Evolutionary conservation across 331 rosid genomes (phyloP), one percentile per base, ranked within the genome.

Genomic region (Malus hybrid): DNA sequence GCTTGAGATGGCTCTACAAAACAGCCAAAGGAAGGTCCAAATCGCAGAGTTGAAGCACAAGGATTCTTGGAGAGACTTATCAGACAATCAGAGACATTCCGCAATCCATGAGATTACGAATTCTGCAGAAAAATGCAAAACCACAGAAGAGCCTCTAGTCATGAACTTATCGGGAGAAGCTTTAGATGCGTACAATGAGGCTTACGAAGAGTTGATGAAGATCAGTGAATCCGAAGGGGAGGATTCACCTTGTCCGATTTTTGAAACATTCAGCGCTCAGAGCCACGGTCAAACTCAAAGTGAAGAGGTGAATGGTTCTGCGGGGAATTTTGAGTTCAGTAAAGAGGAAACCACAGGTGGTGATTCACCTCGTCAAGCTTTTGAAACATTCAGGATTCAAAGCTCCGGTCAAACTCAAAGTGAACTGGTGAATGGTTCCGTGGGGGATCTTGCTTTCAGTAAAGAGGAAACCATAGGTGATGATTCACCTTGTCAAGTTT

Each of bases 1-100:
- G 77, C 97, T 93, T 46, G 98, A 93, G 86, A 65, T 59, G 19
- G 92, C 97, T 32, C 88, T 90, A 33, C 83, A 80, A 80, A 86
- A 88, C 73, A 90, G 91, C 86, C 79, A 84, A 71, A 82, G 84
- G 67, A 85, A 90, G 73, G 54, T 76, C 34, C 70, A 29, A 12
- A 50, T 68, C 6, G 16, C 78, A 80, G 84, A 87, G 76, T 76
- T 84, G 8, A 75, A 81, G 80, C 71, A 18, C 20, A 66, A 64
- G 39, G 68, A 71, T 76, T 79, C 74, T 71, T 68, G 76, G 80
- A 86, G 65, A 54, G 69, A 65, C 28, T 68, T 71, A 67, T 61
- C 80, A 10, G 18, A 79, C 62, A 16, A 11, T 76, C 78, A 32
- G 52, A 64, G 39, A 65, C 82, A 71, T 73, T 79, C 85, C 63